Evolutionary conservation across 1,284 basidiomycete species (phyloP), one percentile per base, ranked within the genome.

Genomic region (Salmacisia buchloeana): DNA sequence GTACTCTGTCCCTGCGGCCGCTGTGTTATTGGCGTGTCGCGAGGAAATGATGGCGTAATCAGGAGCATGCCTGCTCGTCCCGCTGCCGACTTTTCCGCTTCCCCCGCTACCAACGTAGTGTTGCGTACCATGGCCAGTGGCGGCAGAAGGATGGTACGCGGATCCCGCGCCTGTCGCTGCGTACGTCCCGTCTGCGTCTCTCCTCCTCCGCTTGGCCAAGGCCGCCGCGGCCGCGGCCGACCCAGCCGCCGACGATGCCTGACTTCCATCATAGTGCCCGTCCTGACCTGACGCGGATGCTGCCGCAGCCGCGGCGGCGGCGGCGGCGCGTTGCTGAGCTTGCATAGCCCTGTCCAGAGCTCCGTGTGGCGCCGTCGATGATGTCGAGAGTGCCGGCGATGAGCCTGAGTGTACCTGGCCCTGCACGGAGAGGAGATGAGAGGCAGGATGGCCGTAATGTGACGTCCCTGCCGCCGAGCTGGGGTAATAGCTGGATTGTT

Each of bases 311-410:
- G 66, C 60, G 5, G 64, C 61, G n/a, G 68, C 65, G 5, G 63
- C 66, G 5, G 69, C 68, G 3, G 45, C 68, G 68, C 35, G 70
- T 68, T 18, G 66, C 62, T 12, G 68, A 63, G 63, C 70, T 69
- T 56, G 70, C 68, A 21, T 68, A 66, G 25, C 68, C 66, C 60
- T 52, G 29, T 54, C 49, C 15, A 54, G 27, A 18, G 49, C 49
- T 13, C 49, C 49, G 21, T 54, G 49, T 18, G 49, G 29, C 10
- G 49, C 49, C 29, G 49, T 27, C 34, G 49, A 15, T 1, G 49
- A 31, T n/a, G 58, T 33, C 2, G 58, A 59, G 15, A n/a, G 36
- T 27, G 36, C 58, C 7, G 27, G 39, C 23, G 58, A 43, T 2
- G 38, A 39, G 38, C 18, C 23, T 29, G 33, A 3, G 13, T 10